Base-by-base conservation (phyloP, 1,139 yeast genomes). In the Chernovozyma sophiae-reginae region DNA sequence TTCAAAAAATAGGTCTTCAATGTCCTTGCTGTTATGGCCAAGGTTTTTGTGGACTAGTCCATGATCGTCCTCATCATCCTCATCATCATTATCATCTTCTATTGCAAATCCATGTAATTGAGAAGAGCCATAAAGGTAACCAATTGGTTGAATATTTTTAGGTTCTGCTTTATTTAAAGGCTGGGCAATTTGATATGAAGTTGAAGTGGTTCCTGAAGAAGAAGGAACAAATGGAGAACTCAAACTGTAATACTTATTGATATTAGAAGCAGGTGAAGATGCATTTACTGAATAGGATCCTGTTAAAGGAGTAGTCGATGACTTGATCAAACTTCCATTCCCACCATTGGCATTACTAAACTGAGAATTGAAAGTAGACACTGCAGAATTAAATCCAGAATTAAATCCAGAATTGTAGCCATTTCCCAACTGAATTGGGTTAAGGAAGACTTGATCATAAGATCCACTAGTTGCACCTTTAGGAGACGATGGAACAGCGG, bases 1-100 rank as follows among this genome's bases (percentile, higher is more conserved):
- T 42, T 73, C 82, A 48, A 68, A 74, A 15, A 71, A 53, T 15
- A 48, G 58, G 23, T 49, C 53, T n/a, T 48, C 56, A 3, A 15
- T 30, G n/a, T 31, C 43, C 14, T 25, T 26, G 8, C 39, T 5
- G 33, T 33, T 6, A 25, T n/a, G 13, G 18, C 35, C 25, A 8
- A 15, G 14, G n/a, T 10, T 36, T n/a, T n/a, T n/a, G n/a, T n/a
- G n/a, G n/a, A n/a, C n/a, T n/a, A n/a, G n/a, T 6, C 33, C 33
- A 32, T 24, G 57, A 11, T 55, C 52, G 13, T 43, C 53, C 13
- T 59, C 51, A 29, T 46, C 51, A 23, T 45, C 48, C 12, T 37
- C 38, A 19, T 53, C 60, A 4, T 65, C 68, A 28, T 65, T 77
- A 38, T 69, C 78, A 30, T 58, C 63, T 10, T 49, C 51, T 10